Percentiles rank a stretch among this genome's conserved stretches.
These are phyloP conservation scores for Geotrichum macrosporum DNA, from an alignment of 1,139 yeast species.

Conservation along the genomic window DNA sequence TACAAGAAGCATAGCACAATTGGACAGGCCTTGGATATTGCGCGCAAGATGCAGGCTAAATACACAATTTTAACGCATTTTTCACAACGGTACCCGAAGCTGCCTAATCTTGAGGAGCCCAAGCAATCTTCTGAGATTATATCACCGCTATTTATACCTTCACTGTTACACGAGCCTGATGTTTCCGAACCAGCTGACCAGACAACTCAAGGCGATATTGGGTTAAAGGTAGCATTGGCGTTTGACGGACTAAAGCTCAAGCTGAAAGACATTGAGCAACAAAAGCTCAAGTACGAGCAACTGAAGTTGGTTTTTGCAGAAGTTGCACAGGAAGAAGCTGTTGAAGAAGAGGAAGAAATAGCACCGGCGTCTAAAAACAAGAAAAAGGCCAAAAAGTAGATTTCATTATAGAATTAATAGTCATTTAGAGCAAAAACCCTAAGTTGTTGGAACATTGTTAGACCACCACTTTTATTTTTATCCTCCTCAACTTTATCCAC, in stretches of 20 bases:
- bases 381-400: too few species aligned
- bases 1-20: slow-evolving; percentile 86
- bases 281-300: slow-evolving; percentile 33
- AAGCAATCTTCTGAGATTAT: too few species aligned
- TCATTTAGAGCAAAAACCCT: too few species aligned
- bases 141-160: too few species aligned
- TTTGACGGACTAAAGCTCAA: slow-evolving; percentile 58
- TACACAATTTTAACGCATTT: slow-evolving; percentile 82
- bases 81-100: slow-evolving; percentile 79
- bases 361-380: too few species aligned
- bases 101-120: slow-evolving; percentile 46
- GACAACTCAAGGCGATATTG: slow-evolving; percentile 19
- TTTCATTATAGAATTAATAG: too few species aligned
- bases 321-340: slow-evolving; percentile 23
- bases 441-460: too few species aligned
- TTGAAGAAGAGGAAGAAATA: too few species aligned
- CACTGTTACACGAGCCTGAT: too few species aligned
- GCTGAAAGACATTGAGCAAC: slow-evolving; percentile 40
- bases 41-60: slow-evolving; percentile 65
- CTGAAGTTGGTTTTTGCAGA: slow-evolving; percentile 33
- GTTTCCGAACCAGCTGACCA: too few species aligned
- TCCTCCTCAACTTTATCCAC: too few species aligned
- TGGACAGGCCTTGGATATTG: slow-evolving; percentile 74
- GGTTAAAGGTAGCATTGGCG: slow-evolving; percentile 43
- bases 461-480: too few species aligned